Base-by-base conservation (phyloP, 192 early-diverging fungal species). In the Coemansia sp. region DNA sequence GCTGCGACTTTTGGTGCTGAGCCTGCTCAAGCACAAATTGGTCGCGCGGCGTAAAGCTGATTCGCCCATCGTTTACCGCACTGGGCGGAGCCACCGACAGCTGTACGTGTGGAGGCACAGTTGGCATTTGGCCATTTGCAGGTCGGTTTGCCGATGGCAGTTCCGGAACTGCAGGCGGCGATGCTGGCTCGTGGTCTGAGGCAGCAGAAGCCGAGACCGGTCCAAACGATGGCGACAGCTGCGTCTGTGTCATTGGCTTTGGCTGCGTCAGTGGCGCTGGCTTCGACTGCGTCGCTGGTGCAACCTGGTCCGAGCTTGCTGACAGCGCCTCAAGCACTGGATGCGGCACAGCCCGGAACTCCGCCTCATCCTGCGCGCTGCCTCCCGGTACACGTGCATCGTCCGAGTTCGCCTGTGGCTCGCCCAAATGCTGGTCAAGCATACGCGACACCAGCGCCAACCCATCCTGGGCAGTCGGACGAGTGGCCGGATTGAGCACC, bases 391-490 rank as follows among this genome's bases (percentile, higher is more conserved):
- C 29, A n/a, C 23, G 32, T 10, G 59, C 39, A 39, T 67, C 74
- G 27, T 67, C 68, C 2, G 55, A 29, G 45, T 43, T 43, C 2
- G 41, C 15, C 25, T 54, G 59, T 53, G 66, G 67, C 60, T 73
- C 69, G 15, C 76, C 76, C 47, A 79, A 51, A 1, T 64, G 54
- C 32, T 73, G 62, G 35, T 79, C 76, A 7, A 79, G 76, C 66
- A 79, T 69, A 4, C 59, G 23, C n/a, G 76, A 79, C 19, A 79
- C 76, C 23, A 70, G 80, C 35, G 70, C 64, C 50, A 97, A 66
- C 0, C 89, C 85, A n/a, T 94, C 89, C 15, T 75, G 70, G 0
- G 94, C 92, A 0, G 90, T 90, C 4, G 90, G 85, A 23, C 95
- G 77, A 32, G 79, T 74, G 24, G 78, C 82, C 19, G 95, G 95